phyloP scores from a whole-genome alignment of 495 filamentous ascomycete species.

The Parathielavia hyrcaniae region DNA sequence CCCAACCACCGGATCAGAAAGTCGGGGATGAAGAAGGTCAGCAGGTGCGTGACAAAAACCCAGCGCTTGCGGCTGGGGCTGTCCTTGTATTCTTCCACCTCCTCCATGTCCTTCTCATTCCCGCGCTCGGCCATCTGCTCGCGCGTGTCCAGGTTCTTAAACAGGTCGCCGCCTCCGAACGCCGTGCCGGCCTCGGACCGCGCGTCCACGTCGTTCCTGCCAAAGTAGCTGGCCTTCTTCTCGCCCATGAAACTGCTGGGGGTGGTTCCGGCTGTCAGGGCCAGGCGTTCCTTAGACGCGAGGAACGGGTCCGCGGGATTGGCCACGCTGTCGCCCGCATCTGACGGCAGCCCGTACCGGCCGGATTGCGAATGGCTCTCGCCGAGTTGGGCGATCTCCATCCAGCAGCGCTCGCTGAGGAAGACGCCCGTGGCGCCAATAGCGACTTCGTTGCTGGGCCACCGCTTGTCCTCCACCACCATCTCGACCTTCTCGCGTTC shows the following conservation, averaged over 20 bases:
- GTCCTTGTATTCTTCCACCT: conserved; percentile 75
- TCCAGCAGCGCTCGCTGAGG: conserved; percentile 91
- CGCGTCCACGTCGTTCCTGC: conserved; percentile 72
- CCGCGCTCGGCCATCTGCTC: conserved; percentile 94
- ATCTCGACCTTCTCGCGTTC: conserved; percentile 88
- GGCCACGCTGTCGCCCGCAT: conserved; percentile 39
- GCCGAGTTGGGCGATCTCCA: conserved; percentile 71
- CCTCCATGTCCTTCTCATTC: conserved; percentile 81
- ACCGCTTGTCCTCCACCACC: conserved; percentile 79
- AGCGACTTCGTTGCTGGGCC: conserved; percentile 86
- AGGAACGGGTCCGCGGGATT: conserved; percentile 44
- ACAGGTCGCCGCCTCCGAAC: conserved; percentile 91
- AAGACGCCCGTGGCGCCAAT: conserved; percentile 91
- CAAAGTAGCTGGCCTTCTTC: conserved; percentile 74
- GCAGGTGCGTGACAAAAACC: conserved; percentile 76
- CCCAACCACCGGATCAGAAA: conserved; percentile 72
- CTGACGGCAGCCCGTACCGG: conserved; percentile 43
- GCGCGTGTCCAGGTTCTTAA: conserved; percentile 87
- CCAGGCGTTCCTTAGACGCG: conserved; percentile 66
- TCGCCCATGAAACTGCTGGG: conserved; percentile 62
- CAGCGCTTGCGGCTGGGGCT: conserved; percentile 84
- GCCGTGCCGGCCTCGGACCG: conserved; percentile 88
- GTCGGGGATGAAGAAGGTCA: conserved; percentile 86
- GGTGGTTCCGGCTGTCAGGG: conserved; percentile 50
- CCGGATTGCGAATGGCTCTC: conserved; percentile 53